A percentile compares a stretch with the other conserved stretches of the same genome.
Evolutionary conservation across 31 red algal genomes (phyloP).

Genomic region (Odonthalia washingtoniensis): DNA sequence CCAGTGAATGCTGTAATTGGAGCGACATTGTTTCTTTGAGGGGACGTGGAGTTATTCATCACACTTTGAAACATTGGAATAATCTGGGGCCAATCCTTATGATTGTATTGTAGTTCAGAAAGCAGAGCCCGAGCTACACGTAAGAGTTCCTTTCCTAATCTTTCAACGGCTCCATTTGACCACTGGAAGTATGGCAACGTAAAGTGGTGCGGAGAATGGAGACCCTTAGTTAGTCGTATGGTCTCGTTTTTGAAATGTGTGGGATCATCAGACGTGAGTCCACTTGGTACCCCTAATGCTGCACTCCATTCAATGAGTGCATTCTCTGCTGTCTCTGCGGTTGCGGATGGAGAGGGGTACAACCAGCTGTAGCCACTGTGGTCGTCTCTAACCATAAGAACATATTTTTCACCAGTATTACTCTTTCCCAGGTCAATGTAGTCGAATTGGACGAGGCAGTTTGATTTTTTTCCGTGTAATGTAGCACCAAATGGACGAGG

Average conservation of each 20-base stretch:
- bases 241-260: neutral
- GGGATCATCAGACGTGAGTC: neutral
- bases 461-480: constrained; percentile 22
- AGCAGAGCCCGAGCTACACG: neutral
- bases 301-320: neutral
- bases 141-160: neutral
- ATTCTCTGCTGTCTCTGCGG: neutral
- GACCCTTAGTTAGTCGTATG: neutral
- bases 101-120: neutral
- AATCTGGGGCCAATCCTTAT: neutral
- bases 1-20: constrained; percentile 28
- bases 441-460: constrained; percentile 50
- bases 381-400: constrained; percentile 43
- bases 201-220: neutral
- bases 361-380: constrained; percentile 57
- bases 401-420: constrained; percentile 37
- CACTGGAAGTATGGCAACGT: neutral
- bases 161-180: constrained; percentile 7
- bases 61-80: neutral
- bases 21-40: constrained; percentile 18
- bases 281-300: neutral
- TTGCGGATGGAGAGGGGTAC: constrained; percentile 5
- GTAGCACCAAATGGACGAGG: constrained; percentile 50
- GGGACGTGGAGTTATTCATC: constrained; percentile 10
- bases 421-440: constrained; percentile 39